Conservation (phyloP, 176 grass and related monocot genomes). For the Rhynchospora tenuis region DNA sequence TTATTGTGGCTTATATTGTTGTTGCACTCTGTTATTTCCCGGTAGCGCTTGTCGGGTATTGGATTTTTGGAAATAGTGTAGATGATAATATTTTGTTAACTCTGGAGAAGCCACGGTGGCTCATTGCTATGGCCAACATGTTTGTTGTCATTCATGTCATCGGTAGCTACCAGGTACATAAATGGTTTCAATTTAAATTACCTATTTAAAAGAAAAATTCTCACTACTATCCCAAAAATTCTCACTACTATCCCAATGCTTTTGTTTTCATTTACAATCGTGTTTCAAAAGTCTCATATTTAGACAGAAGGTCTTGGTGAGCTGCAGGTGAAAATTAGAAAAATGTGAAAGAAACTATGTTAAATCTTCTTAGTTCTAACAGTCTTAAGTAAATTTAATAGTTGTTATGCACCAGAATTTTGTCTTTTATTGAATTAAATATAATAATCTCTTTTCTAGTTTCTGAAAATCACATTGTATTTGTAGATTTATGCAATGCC, state of each 20-base stretch:
- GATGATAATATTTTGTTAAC: constrained; percentile 62
- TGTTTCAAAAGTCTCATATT: background rate
- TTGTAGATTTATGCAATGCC: constrained; percentile 83
- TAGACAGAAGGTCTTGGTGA: background rate
- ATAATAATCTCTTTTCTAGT: background rate
- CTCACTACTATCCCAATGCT: background rate
- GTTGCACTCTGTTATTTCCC: constrained; percentile 95
- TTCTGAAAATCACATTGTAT: background rate
- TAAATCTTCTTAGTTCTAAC: background rate
- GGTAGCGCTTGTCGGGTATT: constrained; percentile 70
- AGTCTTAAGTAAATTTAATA: background rate
- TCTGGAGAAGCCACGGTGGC: constrained; percentile 56
- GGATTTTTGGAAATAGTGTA: constrained; percentile 47
- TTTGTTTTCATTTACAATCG: background rate
- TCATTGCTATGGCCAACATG: constrained; percentile 83
- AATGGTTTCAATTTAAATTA: background rate
- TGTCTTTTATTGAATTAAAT: background rate
- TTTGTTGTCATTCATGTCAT: constrained; percentile 93
- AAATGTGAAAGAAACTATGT: background rate
- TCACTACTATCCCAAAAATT: background rate
- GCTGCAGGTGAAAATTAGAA: background rate
- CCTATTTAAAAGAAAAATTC: background rate
- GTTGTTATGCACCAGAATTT: background rate
- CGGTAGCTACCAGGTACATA: constrained; percentile 64
- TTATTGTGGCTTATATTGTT: constrained; percentile 74